These are phyloP conservation scores for Pseudoscleropodium purum DNA, from an alignment of 225 moss, liverwort and hornwort species.

Conservation along the genomic window DNA sequence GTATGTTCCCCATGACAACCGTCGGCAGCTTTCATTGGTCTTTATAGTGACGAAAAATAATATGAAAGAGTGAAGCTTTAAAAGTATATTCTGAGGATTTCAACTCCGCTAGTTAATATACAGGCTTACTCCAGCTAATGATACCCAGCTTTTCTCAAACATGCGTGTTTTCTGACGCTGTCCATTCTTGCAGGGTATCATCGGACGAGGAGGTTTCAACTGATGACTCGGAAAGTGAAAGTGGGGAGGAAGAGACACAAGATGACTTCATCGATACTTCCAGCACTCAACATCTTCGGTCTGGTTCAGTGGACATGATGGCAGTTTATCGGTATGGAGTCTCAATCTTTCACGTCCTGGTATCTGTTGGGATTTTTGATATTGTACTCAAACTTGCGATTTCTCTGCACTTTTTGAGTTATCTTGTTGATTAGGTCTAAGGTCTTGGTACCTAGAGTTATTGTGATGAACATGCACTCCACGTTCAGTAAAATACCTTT, in stretches of 20 bases:
- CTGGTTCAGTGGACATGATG: conserved; percentile 59
- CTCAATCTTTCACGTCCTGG: not conserved
- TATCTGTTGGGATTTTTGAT: not conserved
- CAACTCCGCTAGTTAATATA: not conserved
- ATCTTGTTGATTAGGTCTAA: not conserved
- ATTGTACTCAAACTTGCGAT: not conserved
- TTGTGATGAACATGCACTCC: not conserved
- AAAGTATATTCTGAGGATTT: not conserved
- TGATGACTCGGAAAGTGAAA: conserved; percentile 46
- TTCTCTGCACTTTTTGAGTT: not conserved
- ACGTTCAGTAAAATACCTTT: not conserved
- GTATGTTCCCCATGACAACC: conserved; percentile 24
- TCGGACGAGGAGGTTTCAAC: conserved; percentile 58
- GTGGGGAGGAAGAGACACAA: conserved; percentile 39
- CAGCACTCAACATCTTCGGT: conserved; percentile 39
- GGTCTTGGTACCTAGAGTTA: not conserved
- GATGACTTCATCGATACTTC: conserved; percentile 67
- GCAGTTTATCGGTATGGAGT: conserved; percentile 44
- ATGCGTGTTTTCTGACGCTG: not conserved
- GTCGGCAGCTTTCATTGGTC: not conserved
- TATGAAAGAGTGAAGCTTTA: not conserved
- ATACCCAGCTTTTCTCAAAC: not conserved
- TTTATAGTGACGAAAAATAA: not conserved
- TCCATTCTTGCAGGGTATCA: conserved; percentile 46
- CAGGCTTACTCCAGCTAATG: not conserved